Conservation (phyloP, 2,329 filamentous ascomycete species). For the Alternaria atra region DNA sequence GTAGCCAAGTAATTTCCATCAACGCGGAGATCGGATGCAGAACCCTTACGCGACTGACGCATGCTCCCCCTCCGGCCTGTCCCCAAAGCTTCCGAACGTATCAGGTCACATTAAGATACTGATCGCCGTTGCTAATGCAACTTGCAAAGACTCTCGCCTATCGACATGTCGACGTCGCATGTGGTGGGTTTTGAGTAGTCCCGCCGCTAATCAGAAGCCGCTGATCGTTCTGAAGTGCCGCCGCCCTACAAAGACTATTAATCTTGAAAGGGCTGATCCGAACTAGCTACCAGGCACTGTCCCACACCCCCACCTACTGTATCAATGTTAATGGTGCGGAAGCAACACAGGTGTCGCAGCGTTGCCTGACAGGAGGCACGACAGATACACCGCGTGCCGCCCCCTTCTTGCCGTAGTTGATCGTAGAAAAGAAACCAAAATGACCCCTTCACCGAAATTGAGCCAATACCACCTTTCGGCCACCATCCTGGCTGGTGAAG, state of each 20-base stretch:
- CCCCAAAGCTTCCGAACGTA: slow-evolving; percentile 2
- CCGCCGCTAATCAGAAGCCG: slow-evolving; percentile 5
- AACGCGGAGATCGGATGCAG: background rate
- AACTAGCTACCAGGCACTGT: background rate
- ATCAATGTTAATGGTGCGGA: background rate
- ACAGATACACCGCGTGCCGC: slow-evolving; percentile 2
- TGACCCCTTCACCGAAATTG: background rate
- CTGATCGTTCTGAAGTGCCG: background rate
- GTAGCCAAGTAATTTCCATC: slow-evolving; percentile 8
- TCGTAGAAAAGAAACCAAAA: background rate
- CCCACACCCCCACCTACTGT: background rate
- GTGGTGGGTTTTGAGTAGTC: slow-evolving; percentile 4
- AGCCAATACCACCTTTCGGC: background rate
- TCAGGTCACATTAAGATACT: background rate
- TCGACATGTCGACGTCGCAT: background rate
- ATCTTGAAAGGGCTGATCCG: background rate
- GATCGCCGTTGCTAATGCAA: slow-evolving; percentile 9
- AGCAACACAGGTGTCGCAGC: background rate
- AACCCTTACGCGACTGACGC: background rate
- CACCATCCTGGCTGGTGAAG: background rate
- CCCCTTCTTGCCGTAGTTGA: background rate
- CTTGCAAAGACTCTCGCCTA: slow-evolving; percentile 1
- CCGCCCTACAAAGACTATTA: background rate
- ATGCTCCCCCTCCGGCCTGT: background rate
- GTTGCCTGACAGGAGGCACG: background rate